Evolutionary conservation across 1,139 yeast species (phyloP).

Genomic region (Nakaseomyces uthaithaninus): DNA sequence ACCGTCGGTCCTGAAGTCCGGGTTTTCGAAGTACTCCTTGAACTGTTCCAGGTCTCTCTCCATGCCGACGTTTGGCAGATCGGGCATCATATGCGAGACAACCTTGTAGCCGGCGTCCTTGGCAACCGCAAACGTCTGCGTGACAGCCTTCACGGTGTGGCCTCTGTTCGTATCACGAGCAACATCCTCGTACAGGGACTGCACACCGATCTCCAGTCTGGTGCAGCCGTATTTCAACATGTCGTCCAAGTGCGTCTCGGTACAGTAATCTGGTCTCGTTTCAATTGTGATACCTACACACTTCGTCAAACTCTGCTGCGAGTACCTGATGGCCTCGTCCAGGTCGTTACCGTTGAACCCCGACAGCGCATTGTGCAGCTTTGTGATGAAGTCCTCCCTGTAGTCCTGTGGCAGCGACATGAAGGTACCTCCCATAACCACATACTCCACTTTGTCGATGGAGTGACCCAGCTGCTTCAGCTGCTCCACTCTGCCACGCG

Average conservation of each 20-base stretch:
- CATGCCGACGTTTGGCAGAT: conserved; percentile 96
- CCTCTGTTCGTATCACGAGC: conserved; percentile 98
- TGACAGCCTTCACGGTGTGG: conserved; percentile 91
- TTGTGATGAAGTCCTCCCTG: conserved; percentile 80
- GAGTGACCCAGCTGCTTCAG: conserved; percentile 91
- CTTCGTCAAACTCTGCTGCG: conserved; percentile 91
- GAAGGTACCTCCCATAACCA: conserved; percentile 98
- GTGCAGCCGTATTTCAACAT: conserved; percentile 97
- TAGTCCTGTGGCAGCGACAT: conserved; percentile 90
- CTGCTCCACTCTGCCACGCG: conserved; percentile 95
- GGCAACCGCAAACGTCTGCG: conserved; percentile 91
- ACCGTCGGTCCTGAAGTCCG: conserved; percentile 96
- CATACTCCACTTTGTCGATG: conserved; percentile 94
- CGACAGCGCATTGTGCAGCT: conserved; percentile 87
- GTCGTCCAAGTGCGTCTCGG: conserved; percentile 89
- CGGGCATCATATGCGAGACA: conserved; percentile 99
- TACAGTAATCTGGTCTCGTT: conserved; percentile 97
- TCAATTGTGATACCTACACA: conserved; percentile 98
- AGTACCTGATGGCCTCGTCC: conserved; percentile 82
- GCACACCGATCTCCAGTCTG: conserved; percentile 93
- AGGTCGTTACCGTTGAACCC: conserved; percentile 84
- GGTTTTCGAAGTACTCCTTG: conserved; percentile 92
- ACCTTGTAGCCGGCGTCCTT: conserved; percentile 98
- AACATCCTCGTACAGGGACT: conserved; percentile 94
- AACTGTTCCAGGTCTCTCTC: conserved; percentile 96